Evolutionary conservation across 2,329 filamentous ascomycete species (phyloP).

Genomic region (Nigrospora sphaerica): DNA sequence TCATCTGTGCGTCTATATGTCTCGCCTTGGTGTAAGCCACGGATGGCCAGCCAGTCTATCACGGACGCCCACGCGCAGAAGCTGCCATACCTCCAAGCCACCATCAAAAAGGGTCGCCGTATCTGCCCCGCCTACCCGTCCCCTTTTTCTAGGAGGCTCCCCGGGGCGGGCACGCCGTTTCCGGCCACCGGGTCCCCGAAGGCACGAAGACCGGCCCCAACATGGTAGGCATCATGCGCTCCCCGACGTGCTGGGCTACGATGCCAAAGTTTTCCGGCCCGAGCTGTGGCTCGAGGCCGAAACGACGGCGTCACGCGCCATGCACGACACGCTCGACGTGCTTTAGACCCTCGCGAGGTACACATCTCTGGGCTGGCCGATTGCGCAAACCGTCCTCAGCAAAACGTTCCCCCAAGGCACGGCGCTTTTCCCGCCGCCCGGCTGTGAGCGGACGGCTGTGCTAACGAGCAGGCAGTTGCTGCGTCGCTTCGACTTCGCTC

Average conservation of each 20-base stretch:
- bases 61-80: constrained; percentile 9
- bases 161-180: constrained; percentile 15
- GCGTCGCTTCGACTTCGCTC: too few relatives aligned
- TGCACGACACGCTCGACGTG: too few relatives aligned
- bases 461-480: too few relatives aligned
- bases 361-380: too few relatives aligned
- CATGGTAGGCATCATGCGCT: constrained; percentile 27
- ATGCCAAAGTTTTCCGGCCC: constrained; percentile 28
- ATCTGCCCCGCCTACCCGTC: constrained; percentile 25
- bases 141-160: constrained; percentile 21
- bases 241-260: constrained; percentile 23
- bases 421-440: too few relatives aligned
- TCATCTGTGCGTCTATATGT: constrained; percentile 7
- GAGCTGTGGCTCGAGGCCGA: constrained; percentile 34
- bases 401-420: too few relatives aligned
- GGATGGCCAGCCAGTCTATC: constrained; percentile 16
- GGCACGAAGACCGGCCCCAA: constrained; percentile 31
- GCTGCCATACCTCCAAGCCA: constrained; percentile 27
- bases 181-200: constrained; percentile 25
- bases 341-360: too few relatives aligned
- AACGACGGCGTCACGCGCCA: too few relatives aligned
- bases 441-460: too few relatives aligned
- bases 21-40: too few relatives aligned
- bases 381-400: too few relatives aligned
- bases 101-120: constrained; percentile 31